Base-by-base conservation (phyloP, 305 asterid species). In the Fraxinus greggii region DNA sequence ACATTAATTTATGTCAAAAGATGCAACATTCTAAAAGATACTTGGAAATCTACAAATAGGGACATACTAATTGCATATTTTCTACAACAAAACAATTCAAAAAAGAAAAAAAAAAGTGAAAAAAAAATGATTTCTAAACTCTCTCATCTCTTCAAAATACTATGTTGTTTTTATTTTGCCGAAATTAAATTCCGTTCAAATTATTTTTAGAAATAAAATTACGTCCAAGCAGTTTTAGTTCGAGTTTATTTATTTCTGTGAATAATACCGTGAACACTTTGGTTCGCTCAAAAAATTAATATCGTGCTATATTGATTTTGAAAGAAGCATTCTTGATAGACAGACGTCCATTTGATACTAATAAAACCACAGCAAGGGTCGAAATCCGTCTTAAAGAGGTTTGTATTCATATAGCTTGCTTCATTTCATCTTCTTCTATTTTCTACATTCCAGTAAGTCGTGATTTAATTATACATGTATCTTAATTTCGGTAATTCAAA, bases 321-420 rank as follows among this genome's bases (percentile, higher is more conserved):
- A 45, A 45, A 45, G n/a, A 3, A 3, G n/a, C 3, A 10, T 42
- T 42, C 2, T 42, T 42, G 51, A 0, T 4, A 42, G n/a, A 3
- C 1, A 12, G 1, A 45, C n/a, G 5, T 45, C 19, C 19, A 45
- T 45, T 15, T 48, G 0, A 48, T 13, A 0, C 0, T 15, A 0
- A 3, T 48, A 48, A 13, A 0, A 13, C 1, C 0, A 15, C 6
- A 1, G 21, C 1, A 13, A 0, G 21, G 59, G 21, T 0, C 1
- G 0, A 48, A 48, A 3, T 13, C 0, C 4, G 6, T 3, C 0
- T 48, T 13, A 1, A 48, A 17, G 59, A 48, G 5, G 1, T 48
- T 48, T 48, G 7, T 13, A 48, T 13, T 48, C 7, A 48, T 3
- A 48, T 48, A 48, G 3, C 2, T 48, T 7, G 2, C 7, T 48